Conservation (phyloP, 768 basidiomycete genomes). For the Suillus sp. region DNA sequence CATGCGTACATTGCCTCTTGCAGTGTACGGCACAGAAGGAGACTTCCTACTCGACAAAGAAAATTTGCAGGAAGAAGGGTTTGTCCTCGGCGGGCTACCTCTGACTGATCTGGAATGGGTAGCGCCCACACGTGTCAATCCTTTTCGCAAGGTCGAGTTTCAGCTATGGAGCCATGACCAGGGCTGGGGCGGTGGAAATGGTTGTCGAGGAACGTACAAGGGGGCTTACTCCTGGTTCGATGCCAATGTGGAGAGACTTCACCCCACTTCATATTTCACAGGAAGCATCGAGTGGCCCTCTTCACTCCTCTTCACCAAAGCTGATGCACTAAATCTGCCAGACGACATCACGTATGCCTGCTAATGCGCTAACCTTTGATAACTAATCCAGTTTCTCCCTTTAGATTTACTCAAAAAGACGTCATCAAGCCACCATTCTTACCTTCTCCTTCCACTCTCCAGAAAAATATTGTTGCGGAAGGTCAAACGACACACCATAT, state of each 20-base stretch:
- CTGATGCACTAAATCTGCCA: background rate
- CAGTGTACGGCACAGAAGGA: conserved; percentile 6
- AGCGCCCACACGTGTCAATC: background rate
- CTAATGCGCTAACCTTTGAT: background rate
- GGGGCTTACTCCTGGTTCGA: conserved; percentile 10
- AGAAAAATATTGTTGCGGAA: conserved; percentile 7
- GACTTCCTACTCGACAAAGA: background rate
- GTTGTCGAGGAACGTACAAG: conserved; percentile 2
- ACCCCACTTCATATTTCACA: background rate
- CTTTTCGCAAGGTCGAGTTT: conserved; percentile 10
- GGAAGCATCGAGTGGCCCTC: conserved; percentile 2
- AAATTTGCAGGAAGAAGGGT: background rate
- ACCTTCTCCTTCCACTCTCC: conserved; percentile 2
- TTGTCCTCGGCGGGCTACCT: conserved; percentile 2
- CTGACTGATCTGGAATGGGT: background rate
- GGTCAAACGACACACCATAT: background rate
- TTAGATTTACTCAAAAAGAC: background rate
- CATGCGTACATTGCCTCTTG: conserved; percentile 15
- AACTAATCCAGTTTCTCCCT: background rate
- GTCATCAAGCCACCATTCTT: background rate
- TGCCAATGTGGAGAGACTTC: conserved; percentile 1
- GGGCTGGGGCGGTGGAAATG: background rate
- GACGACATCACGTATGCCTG: background rate
- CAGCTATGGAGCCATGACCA: conserved; percentile 14
- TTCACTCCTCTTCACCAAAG: conserved; percentile 1